Base-by-base conservation (phyloP, 2,329 filamentous ascomycete species). In the Aspergillus ustus region DNA sequence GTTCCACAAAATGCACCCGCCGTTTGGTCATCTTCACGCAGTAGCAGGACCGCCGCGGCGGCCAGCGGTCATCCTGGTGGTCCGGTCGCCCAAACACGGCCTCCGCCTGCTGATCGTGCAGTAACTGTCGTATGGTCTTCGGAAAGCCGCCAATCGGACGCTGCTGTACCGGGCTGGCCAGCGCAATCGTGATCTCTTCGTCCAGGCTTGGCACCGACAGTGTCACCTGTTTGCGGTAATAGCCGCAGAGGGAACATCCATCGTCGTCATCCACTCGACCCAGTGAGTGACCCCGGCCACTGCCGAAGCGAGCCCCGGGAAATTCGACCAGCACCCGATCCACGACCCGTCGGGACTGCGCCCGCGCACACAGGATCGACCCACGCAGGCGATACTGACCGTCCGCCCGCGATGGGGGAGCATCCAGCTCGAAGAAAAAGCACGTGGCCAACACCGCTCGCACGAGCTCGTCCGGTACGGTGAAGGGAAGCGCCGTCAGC, bases 391-490 rank as follows among this genome's bases (percentile, higher is more conserved):
- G n/a, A 22, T 48, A 48, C n/a, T 22, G 19, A 25, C 45, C 45
- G 49, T 67, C 60, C 6, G 9, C 31, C 55, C 40, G 31, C 46
- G 15, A 55, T 52, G 40, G 66, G 56, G 2, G 13, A n/a, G 55
- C 53, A 45, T 67, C 65, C 40, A 70, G 37, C 55, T 70, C 67
- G 34, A 69, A 69, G 61, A 69, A 66, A 43, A 64, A 64, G 13
- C 49, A 65, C 40, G 63, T 61, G 7, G 61, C 64, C 43, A 67
- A 57, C 22, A 68, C 53, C 15, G 62, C 57, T 37, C 66, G 61
- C 19, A 66, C 52, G 11, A 67, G 53, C 37, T 59, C 44, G 43
- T 67, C 62, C 19, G 65, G 59, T 19, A 69, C 57, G 20, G 2
- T 44, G 45, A 50, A 67, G n/a, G 28, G 31, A 20, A 61, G 55